Evolutionary conservation across 495 filamentous ascomycete species (phyloP), one percentile per base, ranked within the genome.

Genomic region (Tuber calosporum): DNA sequence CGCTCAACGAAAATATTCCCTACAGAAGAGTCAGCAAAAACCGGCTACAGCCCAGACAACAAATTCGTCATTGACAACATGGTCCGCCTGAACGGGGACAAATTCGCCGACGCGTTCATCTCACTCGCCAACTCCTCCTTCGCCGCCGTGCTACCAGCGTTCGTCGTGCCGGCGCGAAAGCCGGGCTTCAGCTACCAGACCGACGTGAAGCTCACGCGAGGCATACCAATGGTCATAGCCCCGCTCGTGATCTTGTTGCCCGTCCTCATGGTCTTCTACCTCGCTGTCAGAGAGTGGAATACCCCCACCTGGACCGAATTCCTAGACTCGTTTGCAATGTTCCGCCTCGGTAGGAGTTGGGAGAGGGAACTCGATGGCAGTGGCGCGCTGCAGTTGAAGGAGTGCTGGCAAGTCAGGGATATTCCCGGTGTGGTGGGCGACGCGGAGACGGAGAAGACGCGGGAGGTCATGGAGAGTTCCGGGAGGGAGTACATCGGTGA

Each of bases 301-400:
- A 75, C 75, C 17, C 75, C 76, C n/a, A 78, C 76, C 26, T 78
- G 76, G 76, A 78, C 76, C 11, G 76, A 77, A 53, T 78, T 77
- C 43, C 45, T 78, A 9, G 76, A 78, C 67, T 73, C 75, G 11
- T 78, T 76, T 62, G 76, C 76, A 1, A 78, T 78, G 76, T 78
- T 78, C 17, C 62, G 74, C 36, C 70, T 78, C 7, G 76, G 76
- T 1, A 37, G 76, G 2, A 70, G 67, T 7, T 78, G 76, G 76
- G 74, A 77, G 74, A 30, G 8, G 34, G 75, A 78, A 45, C 73
- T 77, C 40, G 74, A 77, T 17, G 75, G 70, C 1, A 67, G 74
- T 39, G 76, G 76, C 19, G 75, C 70, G 41, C 20, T 45, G 1
- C 3, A 30, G 66, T 75, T 78, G 30, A 74, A 39, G 19, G 70